phyloP scores from a whole-genome alignment of 257 asterid genomes.

The Solanum ossicruentum region DNA sequence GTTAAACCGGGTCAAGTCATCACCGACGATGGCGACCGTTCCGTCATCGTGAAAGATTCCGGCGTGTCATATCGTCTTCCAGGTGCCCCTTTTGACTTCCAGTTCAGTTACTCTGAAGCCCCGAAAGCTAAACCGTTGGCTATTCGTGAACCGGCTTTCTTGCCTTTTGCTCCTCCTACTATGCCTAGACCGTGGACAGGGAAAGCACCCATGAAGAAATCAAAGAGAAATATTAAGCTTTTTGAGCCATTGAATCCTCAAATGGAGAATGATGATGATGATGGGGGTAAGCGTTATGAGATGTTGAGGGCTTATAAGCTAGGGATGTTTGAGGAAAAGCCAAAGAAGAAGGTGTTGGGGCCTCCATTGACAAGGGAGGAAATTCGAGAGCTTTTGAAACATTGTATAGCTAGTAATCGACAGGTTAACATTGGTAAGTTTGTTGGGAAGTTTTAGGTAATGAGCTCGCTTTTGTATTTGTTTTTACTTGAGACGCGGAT shows the following conservation, averaged over 20 bases:
- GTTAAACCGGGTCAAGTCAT: constrained; percentile 58
- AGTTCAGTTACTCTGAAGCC: constrained; percentile 76
- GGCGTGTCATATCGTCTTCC: constrained; percentile 77
- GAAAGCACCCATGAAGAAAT: constrained; percentile 81
- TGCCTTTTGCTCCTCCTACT: constrained; percentile 90
- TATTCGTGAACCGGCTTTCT: constrained; percentile 79
- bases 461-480: no score
- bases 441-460: neutral
- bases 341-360: constrained; percentile 64
- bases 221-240: constrained; percentile 64
- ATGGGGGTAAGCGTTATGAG: constrained; percentile 23
- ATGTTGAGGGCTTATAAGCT: constrained; percentile 56
- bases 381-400: constrained; percentile 51
- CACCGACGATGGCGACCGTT: constrained; percentile 38
- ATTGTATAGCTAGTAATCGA: constrained; percentile 43
- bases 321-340: constrained; percentile 34
- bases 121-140: constrained; percentile 77
- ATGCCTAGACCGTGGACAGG: constrained; percentile 99
- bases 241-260: neutral
- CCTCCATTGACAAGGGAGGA: constrained; percentile 46
- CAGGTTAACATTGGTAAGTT: constrained; percentile 85
- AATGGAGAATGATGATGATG: neutral
- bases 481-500: no score
- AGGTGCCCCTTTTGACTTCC: constrained; percentile 94
- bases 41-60: constrained; percentile 48